phyloP scores from a whole-genome alignment of 2,329 filamentous ascomycete genomes.

The Epichloe coenophiala region DNA sequence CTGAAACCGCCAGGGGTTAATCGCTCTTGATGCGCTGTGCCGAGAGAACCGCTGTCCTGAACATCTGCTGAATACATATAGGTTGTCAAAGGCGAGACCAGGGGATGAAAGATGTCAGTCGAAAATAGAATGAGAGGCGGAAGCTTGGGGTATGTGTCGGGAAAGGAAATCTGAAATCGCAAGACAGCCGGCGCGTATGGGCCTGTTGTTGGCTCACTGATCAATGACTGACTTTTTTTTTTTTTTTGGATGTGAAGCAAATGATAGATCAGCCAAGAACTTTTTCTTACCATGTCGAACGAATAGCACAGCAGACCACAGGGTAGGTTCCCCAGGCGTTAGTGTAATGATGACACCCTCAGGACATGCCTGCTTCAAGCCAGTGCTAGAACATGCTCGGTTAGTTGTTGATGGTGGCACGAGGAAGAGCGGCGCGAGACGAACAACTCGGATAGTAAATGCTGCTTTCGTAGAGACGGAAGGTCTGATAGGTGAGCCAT shows the following conservation, averaged over 20 bases:
- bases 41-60: constrained; percentile 62
- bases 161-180: constrained; percentile 82
- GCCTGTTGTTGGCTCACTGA: constrained; percentile 35
- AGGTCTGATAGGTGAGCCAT: constrained; percentile 26
- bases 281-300: constrained; percentile 58
- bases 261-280: not conserved
- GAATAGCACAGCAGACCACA: constrained; percentile 89
- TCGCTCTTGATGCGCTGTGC: constrained; percentile 69
- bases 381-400: constrained; percentile 40
- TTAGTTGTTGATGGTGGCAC: not conserved
- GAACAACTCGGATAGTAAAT: constrained; percentile 72
- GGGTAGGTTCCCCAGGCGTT: constrained; percentile 62
- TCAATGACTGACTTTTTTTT: too few species aligned
- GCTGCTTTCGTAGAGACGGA: constrained; percentile 54
- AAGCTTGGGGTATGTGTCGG: constrained; percentile 61
- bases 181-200: constrained; percentile 81
- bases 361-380: constrained; percentile 69
- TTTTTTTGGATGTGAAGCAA: not conserved
- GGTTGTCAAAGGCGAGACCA: constrained; percentile 85
- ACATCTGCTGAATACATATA: constrained; percentile 81
- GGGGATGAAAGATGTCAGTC: constrained; percentile 88
- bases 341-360: constrained; percentile 79
- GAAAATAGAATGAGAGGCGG: constrained; percentile 79
- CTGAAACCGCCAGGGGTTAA: constrained; percentile 89
- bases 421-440: constrained; percentile 19